Conservation (phyloP, 139 green algal genomes). For the Dunaliella sp. region DNA sequence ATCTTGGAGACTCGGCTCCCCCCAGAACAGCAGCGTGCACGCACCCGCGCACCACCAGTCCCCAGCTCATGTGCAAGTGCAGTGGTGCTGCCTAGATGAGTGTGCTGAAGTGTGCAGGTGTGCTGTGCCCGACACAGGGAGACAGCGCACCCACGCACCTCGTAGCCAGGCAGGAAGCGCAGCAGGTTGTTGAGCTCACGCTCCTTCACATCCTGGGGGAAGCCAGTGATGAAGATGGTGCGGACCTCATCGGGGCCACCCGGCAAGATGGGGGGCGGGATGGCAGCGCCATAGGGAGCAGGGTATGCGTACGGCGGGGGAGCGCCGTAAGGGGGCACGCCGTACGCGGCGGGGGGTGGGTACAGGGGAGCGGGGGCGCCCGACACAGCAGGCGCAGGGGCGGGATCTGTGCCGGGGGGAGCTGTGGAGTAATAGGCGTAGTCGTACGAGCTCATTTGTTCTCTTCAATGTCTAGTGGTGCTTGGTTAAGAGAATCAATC, state of each 20-base stretch:
- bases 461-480: too few species aligned
- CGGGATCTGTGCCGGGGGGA: background rate
- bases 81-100: too few species aligned
- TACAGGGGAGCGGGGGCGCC: background rate
- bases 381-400: background rate
- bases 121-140: background rate
- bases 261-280: background rate
- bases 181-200: slow-evolving; percentile 94
- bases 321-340: slow-evolving; percentile 17
- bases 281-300: slow-evolving; percentile 5
- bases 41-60: too few species aligned
- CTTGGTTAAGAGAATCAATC: too few species aligned
- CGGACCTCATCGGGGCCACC: slow-evolving; percentile 65
- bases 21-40: too few species aligned
- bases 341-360: background rate
- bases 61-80: too few species aligned
- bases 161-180: slow-evolving; percentile 87
- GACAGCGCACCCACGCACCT: slow-evolving; percentile 46
- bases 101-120: background rate
- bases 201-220: slow-evolving; percentile 87
- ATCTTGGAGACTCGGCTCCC: too few species aligned
- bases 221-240: slow-evolving; percentile 88
- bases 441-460: too few species aligned
- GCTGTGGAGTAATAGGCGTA: background rate
- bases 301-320: slow-evolving; percentile 12